Conservation (phyloP, 352 stramenopile genomes). For the Globisporangium carolinianum region DNA sequence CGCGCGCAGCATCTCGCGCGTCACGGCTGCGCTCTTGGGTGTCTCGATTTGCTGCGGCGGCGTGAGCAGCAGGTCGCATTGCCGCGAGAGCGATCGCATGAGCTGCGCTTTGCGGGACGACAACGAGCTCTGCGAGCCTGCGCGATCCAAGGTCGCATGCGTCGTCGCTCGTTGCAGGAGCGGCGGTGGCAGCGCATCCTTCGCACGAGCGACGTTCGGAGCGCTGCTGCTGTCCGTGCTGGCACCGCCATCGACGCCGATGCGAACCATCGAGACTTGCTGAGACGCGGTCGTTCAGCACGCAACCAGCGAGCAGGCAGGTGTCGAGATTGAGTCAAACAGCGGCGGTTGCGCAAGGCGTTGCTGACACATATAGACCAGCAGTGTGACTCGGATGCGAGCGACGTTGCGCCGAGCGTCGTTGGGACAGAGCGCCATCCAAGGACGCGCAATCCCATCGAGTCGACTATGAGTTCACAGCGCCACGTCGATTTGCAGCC, state of each 20-base stretch:
- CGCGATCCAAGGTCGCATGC: neutral
- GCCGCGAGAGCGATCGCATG: neutral
- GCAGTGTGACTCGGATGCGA: slow-evolving; percentile 85
- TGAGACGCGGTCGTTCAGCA: too few relatives aligned
- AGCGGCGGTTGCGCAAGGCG: too few relatives aligned
- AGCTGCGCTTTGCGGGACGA: neutral
- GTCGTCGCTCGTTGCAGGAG: too few relatives aligned
- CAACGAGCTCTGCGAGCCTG: neutral
- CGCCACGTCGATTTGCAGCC: too few relatives aligned
- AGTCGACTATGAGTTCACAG: slow-evolving; percentile 28
- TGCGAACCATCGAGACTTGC: slow-evolving; percentile 1
- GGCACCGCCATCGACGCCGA: neutral
- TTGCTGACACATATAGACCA: too few relatives aligned
- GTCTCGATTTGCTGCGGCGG: slow-evolving; percentile 2
- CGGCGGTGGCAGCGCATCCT: too few relatives aligned
- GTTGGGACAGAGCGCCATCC: slow-evolving; percentile 92
- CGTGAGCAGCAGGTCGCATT: neutral
- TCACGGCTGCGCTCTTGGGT: neutral
- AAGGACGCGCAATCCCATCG: slow-evolving; percentile 89
- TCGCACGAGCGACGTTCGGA: neutral
- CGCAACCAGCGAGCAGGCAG: too few relatives aligned
- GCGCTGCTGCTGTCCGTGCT: neutral
- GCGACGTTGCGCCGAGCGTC: slow-evolving; percentile 89
- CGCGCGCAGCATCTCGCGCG: slow-evolving; percentile 16
- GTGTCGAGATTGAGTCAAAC: too few relatives aligned